phyloP scores from a whole-genome alignment of 371 early-diverging fungal genomes.

The Circinella umbellata region DNA sequence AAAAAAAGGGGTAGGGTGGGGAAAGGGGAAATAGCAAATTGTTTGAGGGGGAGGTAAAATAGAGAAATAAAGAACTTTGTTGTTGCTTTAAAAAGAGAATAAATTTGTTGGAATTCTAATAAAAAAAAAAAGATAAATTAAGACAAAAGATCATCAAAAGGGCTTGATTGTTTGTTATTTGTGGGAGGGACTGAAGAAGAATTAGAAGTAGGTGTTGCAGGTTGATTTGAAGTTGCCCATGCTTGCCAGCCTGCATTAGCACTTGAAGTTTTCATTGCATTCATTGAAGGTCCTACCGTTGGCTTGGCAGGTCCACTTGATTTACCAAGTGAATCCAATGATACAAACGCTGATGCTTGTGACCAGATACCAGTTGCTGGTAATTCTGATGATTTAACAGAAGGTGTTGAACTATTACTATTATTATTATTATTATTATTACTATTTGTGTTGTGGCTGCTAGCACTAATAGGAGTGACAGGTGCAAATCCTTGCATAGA shows the following conservation, averaged over 20 bases:
- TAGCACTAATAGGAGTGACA: background rate
- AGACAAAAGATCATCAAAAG: slow-evolving; percentile 50
- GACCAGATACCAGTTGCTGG: slow-evolving; percentile 59
- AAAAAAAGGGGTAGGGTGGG: too few species aligned
- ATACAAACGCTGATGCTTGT: slow-evolving; percentile 59
- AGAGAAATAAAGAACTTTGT: too few species aligned
- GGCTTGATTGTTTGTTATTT: slow-evolving; percentile 19
- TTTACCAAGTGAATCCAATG: slow-evolving; percentile 63
- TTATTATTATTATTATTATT: slow-evolving; percentile 23
- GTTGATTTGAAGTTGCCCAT: slow-evolving; percentile 38
- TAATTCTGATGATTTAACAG: slow-evolving; percentile 13
- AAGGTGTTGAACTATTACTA: slow-evolving; percentile 8
- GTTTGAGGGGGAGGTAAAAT: too few species aligned
- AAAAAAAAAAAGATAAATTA: slow-evolving; percentile 18
- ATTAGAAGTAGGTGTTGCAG: slow-evolving; percentile 4
- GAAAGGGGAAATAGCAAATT: too few species aligned
- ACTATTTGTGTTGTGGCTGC: background rate
- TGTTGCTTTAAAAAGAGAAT: background rate
- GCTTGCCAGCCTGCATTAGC: slow-evolving; percentile 45
- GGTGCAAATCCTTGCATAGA: slow-evolving; percentile 10
- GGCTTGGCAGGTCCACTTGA: slow-evolving; percentile 34
- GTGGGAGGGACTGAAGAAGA: slow-evolving; percentile 7
- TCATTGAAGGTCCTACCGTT: slow-evolving; percentile 61
- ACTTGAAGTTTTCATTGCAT: slow-evolving; percentile 54
- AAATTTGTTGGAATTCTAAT: background rate